Percentiles rank a stretch among this genome's conserved stretches.
These are phyloP conservation scores for Cyanidioschyzon merolae DNA, from an alignment of 23 red algal species.

Conservation along the genomic window DNA sequence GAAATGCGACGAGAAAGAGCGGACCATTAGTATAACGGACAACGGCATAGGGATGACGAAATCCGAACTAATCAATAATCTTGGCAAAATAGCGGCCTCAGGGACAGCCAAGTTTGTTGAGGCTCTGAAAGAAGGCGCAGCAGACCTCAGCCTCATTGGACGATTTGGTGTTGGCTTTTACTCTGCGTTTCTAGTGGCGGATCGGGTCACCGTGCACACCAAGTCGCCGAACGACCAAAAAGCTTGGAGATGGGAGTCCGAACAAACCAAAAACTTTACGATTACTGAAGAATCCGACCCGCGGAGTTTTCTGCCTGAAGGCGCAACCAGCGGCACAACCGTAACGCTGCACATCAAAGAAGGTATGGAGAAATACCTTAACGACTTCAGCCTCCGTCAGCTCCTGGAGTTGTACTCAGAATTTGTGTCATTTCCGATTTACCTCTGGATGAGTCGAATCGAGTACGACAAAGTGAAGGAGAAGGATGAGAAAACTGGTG, in stretches of 20 bases:
- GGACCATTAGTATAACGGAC: slow-evolving; percentile 67
- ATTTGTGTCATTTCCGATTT: slow-evolving; percentile 85
- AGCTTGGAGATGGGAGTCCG: slow-evolving; percentile 59
- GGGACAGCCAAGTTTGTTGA: slow-evolving; percentile 95
- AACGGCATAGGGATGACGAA: slow-evolving; percentile 89
- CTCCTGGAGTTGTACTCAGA: slow-evolving; percentile 93
- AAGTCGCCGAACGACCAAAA: slow-evolving; percentile 46
- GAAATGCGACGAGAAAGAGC: slow-evolving; percentile 59
- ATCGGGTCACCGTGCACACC: slow-evolving; percentile 59
- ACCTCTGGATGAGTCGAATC: slow-evolving; percentile 56
- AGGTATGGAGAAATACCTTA: slow-evolving; percentile 66
- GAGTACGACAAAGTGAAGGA: slow-evolving; percentile 74
- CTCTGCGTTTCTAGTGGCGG: slow-evolving; percentile 84
- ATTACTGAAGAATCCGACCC: slow-evolving; percentile 51
- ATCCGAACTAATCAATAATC: slow-evolving; percentile 78
- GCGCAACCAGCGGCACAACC: slow-evolving; percentile 45
- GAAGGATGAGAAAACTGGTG: slow-evolving; percentile 75
- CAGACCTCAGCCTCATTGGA: slow-evolving; percentile 73
- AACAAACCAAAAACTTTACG: slow-evolving; percentile 50
- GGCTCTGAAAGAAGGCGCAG: slow-evolving; percentile 44
- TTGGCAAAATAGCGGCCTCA: slow-evolving; percentile 86
- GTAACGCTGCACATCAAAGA: slow-evolving; percentile 71
- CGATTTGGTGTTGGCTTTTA: slow-evolving; percentile 99
- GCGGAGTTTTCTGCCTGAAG: slow-evolving; percentile 26
- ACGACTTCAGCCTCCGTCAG: slow-evolving; percentile 42